Evolutionary conservation across 2,329 filamentous ascomycete genomes (phyloP).

Genomic region (Colletotrichum truncatum): DNA sequence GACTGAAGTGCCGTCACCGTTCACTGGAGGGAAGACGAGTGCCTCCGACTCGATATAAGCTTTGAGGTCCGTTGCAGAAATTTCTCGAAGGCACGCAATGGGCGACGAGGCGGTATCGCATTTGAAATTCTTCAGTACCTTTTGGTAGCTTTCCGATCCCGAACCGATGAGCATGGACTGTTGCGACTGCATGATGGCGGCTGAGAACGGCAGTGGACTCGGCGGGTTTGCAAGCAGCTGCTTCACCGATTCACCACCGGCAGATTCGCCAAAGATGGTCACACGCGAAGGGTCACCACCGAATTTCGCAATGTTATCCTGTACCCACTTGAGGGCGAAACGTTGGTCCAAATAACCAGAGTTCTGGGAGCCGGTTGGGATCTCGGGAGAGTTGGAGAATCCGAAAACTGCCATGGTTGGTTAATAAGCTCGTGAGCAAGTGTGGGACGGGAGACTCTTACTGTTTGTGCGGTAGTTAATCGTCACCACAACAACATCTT

Average conservation of each 20-base stretch:
- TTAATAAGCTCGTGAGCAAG: no score
- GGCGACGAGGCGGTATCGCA: neutral
- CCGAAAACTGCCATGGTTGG: neutral
- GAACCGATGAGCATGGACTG: slow-evolving; percentile 20
- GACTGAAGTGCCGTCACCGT: slow-evolving; percentile 15
- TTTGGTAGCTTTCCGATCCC: slow-evolving; percentile 13
- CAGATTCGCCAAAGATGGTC: slow-evolving; percentile 68
- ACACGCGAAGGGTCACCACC: slow-evolving; percentile 70
- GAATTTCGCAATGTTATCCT: slow-evolving; percentile 68
- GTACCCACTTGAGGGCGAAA: slow-evolving; percentile 66
- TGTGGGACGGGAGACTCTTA: neutral
- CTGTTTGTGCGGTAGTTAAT: slow-evolving; percentile 30
- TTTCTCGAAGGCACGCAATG: slow-evolving; percentile 4
- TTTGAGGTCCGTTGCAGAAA: slow-evolving; percentile 14
- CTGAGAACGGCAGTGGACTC: slow-evolving; percentile 34
- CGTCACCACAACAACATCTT: slow-evolving; percentile 26
- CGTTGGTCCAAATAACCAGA: slow-evolving; percentile 66
- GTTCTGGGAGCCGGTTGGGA: slow-evolving; percentile 43
- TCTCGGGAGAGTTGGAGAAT: slow-evolving; percentile 27
- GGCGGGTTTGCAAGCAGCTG: slow-evolving; percentile 37
- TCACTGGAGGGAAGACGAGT: slow-evolving; percentile 23
- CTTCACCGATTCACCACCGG: slow-evolving; percentile 52
- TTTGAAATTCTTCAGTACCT: slow-evolving; percentile 13
- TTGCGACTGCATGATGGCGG: slow-evolving; percentile 27
- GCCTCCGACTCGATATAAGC: slow-evolving; percentile 6